Evolutionary conservation across 83 land plant species (phyloP).

Genomic region (Thuja plicata): DNA sequence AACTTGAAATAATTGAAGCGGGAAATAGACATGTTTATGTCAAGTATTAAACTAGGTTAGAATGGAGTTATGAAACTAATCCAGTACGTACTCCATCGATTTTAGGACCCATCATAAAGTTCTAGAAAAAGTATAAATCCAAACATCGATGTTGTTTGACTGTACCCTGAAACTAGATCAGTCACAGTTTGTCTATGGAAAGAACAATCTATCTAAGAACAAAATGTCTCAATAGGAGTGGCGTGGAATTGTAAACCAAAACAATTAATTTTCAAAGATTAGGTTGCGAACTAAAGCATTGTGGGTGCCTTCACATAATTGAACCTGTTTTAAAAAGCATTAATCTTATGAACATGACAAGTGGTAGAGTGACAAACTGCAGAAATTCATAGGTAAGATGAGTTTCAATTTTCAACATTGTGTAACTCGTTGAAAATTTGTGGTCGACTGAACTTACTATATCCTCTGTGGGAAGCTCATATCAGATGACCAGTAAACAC

Average conservation of each 20-base stretch:
- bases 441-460: background rate
- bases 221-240: background rate
- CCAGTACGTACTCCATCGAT: background rate
- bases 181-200: background rate
- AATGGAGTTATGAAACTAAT: background rate
- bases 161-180: background rate
- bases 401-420: background rate
- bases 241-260: no score
- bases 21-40: background rate
- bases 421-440: background rate
- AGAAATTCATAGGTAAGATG: background rate
- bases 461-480: background rate
- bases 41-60: background rate
- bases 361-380: background rate
- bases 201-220: background rate
- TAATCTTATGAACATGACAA: background rate
- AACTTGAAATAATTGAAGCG: background rate
- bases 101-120: background rate
- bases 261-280: background rate
- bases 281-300: background rate
- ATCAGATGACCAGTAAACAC: background rate
- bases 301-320: background rate
- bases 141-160: background rate
- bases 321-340: background rate
- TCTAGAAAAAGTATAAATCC: background rate